Evolutionary conservation across 805 yeast genomes (phyloP).

Genomic region (Saccharomycopsis oosterbeekiorum): DNA sequence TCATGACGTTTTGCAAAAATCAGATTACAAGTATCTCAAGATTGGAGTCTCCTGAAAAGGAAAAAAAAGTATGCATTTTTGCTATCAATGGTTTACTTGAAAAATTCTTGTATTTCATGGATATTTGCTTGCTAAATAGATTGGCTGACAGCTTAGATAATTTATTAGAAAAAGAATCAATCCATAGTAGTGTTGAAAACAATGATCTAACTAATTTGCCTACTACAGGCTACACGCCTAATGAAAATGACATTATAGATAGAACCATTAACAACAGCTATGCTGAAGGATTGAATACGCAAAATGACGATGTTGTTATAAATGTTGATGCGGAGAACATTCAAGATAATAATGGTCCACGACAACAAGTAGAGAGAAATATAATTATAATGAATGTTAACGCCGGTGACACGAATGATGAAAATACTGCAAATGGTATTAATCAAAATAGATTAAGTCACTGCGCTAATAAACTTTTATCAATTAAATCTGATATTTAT

Average conservation of each 20-base stretch:
- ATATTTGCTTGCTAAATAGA: neutral
- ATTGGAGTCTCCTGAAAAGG: constrained; percentile 5
- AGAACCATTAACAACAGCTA: neutral
- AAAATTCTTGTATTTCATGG: constrained; percentile 9
- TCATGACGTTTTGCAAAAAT: constrained; percentile 51
- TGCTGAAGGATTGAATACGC: neutral
- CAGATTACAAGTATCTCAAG: constrained; percentile 37
- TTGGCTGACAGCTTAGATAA: neutral
- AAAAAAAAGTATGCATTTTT: neutral
- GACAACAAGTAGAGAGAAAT: neutral
- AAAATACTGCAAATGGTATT: neutral
- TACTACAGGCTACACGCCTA: neutral
- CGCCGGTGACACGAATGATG: neutral
- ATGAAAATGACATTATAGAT: neutral
- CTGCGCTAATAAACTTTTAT: neutral
- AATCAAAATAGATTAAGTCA: neutral
- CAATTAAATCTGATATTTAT: constrained; percentile 2
- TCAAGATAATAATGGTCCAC: neutral
- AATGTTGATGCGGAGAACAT: neutral
- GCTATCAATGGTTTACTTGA: constrained; percentile 7
- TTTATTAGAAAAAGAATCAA: neutral
- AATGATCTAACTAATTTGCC: neutral
- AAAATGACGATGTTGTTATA: neutral
- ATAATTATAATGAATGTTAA: neutral
- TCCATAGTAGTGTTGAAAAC: neutral